Base-by-base conservation (phyloP, 768 basidiomycete genomes). In the Trametes meyenii region DNA sequence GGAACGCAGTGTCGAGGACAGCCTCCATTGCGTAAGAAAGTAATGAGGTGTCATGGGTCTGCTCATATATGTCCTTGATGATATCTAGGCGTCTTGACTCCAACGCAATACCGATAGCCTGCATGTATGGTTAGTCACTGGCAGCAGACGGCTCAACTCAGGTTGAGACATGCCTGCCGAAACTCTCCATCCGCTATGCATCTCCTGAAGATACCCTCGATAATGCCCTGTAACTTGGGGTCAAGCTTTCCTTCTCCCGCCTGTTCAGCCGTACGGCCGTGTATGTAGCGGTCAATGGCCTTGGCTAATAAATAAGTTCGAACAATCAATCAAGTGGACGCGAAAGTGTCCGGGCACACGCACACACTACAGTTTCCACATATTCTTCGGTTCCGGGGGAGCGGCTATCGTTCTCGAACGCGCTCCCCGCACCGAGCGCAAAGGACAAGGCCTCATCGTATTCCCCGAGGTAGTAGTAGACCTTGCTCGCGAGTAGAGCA, bases 381-480 rank as follows among this genome's bases (percentile, higher is more conserved):
- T 92, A 99, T 77, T 98, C 96, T 58, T 86, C 89, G 16, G 88
- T 82, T 23, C 83, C 89, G 59, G 78, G 72, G 16, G 76, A 79
- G 68, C 82, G 83, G 64, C 83, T 78, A 71, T 94, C 90, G 1
- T 79, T 81, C 72, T 92, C 88, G 71, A 98, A 98, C 72, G 91
- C 89, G 73, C 77, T 80, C 58, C 92, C 94, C 17, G 96, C 93
- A 59, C 90, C 90, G 49, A 99, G 85, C 21, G 97, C 97, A 71
- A 98, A 98, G 13, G 92, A 89, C 60, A 99, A 83, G 29, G 96
- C 93, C 73, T 99, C 97, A 70, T 96, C 94, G 68, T 96, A 92
- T 73, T 94, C 92, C 65, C 92, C 94, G 50, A 99, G 82, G 82
- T 90, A 96, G 77, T 94, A 98, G 76, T 98, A 98, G 51, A 98